These are phyloP conservation scores for Monosporascus sp. DNA, from an alignment of 2,329 filamentous ascomycete genomes.

Conservation along the genomic window DNA sequence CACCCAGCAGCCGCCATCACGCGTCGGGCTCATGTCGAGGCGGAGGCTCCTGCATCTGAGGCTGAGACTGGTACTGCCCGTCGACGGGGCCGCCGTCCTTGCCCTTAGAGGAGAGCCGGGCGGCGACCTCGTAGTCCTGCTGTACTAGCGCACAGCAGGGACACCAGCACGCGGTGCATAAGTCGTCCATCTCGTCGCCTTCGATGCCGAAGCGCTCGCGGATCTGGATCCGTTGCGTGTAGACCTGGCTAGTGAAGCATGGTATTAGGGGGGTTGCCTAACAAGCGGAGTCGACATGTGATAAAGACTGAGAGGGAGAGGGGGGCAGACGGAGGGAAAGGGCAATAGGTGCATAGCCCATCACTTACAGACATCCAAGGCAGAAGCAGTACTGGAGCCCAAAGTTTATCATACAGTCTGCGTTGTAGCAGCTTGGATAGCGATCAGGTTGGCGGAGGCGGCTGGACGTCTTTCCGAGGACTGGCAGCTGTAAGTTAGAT, in stretches of 20 bases:
- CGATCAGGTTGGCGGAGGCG: slow-evolving; percentile 39
- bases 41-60: too few species aligned
- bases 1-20: too few species aligned
- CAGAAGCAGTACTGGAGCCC: slow-evolving; percentile 31
- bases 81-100: too few species aligned
- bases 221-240: slow-evolving; percentile 49
- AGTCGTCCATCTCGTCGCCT: slow-evolving; percentile 43
- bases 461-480: slow-evolving; percentile 38
- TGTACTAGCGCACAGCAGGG: slow-evolving; percentile 52
- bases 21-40: too few species aligned
- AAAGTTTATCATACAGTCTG: slow-evolving; percentile 36
- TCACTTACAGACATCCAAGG: slow-evolving; percentile 37
- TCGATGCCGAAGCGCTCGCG: slow-evolving; percentile 48
- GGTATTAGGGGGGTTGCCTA: background rate
- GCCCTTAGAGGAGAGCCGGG: too few species aligned
- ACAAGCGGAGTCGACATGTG: background rate
- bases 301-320: background rate
- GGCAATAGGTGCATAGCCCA: too few species aligned
- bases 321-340: background rate
- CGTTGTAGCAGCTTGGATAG: slow-evolving; percentile 32
- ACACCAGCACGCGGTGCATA: slow-evolving; percentile 49
- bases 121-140: slow-evolving; percentile 48
- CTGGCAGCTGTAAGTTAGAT: slow-evolving; percentile 16
- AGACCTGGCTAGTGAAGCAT: slow-evolving; percentile 31
- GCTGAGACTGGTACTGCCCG: too few species aligned